A percentile compares a stretch with the other conserved stretches of the same genome.
These are phyloP conservation scores for Gaeumannomyces tritici DNA, from an alignment of 2,329 filamentous ascomycete genomes.

Conservation along the genomic window DNA sequence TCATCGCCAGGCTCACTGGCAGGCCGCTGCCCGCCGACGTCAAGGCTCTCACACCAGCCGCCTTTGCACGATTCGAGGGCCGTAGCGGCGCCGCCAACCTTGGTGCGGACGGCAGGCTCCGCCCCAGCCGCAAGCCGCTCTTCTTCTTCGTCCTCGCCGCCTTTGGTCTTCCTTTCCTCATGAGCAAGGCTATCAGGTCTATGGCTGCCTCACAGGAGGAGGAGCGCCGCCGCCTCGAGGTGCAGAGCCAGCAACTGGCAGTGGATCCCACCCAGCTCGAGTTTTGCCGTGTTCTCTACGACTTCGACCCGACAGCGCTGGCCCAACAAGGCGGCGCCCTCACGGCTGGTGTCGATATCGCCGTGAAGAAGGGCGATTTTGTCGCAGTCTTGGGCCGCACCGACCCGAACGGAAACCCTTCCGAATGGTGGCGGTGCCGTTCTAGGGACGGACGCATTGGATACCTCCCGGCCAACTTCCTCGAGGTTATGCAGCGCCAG, in stretches of 20 bases:
- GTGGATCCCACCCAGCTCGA: constrained; percentile 80
- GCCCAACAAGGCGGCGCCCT: constrained; percentile 43
- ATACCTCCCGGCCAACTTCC: constrained; percentile 83
- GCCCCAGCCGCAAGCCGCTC: constrained; percentile 88
- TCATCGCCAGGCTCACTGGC: constrained; percentile 87
- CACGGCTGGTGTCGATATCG: constrained; percentile 69
- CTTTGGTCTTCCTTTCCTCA: constrained; percentile 90
- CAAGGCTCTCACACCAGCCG: constrained; percentile 76
- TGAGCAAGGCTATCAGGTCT: constrained; percentile 88
- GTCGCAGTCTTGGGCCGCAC: constrained; percentile 89
- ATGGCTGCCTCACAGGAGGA: constrained; percentile 80
- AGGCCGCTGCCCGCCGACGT: constrained; percentile 83
- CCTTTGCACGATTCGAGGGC: constrained; percentile 83
- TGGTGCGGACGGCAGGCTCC: constrained; percentile 48
- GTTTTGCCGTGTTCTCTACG: constrained; percentile 90
- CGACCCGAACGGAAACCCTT: constrained; percentile 83
- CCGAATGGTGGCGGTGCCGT: constrained; percentile 95
- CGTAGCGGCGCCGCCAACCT: constrained; percentile 37
- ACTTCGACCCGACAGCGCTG: constrained; percentile 59
- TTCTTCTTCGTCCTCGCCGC: constrained; percentile 92
- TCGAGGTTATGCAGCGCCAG: constrained; percentile 40
- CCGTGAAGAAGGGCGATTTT: constrained; percentile 89
- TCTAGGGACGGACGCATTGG: constrained; percentile 83
- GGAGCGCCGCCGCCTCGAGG: constrained; percentile 45
- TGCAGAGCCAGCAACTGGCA: constrained; percentile 31